Base-by-base conservation (phyloP, 192 early-diverging fungal species). In the Mortierella hygrophila region DNA sequence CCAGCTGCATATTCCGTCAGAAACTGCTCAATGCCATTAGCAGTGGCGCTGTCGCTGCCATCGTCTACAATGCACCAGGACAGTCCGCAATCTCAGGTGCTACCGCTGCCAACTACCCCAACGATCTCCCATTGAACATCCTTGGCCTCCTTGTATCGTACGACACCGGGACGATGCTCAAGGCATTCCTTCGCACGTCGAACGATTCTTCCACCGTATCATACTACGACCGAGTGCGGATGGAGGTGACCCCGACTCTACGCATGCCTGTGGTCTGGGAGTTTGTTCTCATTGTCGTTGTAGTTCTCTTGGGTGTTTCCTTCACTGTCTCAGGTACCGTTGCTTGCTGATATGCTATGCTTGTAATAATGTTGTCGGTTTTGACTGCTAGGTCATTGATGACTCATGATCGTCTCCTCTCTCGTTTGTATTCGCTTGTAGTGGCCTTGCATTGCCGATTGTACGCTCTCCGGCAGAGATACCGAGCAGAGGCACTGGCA, bases 251-350 rank as follows among this genome's bases (percentile, higher is more conserved):
- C 0, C 47, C 68, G 16, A 60, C 77, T 7, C 54, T 41, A 23
- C 75, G 70, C 38, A 81, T 86, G 72, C 75, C 84, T 6, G 71
- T 86, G 13, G 68, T 86, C 1, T 86, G 84, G 84, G 84, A 86
- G 65, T 74, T 86, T 77, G 72, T 86, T 9, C 52, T 86, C 29
- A 86, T 86, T 70, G 76, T 86, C 9, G 75, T 86, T 13, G 79
- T 86, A 6, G 79, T 77, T 8, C 72, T 86, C 16, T 42, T 81
- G 42, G 84, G 78, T 42, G 41, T 81, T 11, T 81, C 84, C 44
- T 81, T 86, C 38, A 65, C 76, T 38, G 72, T 86, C 40, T 86
- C 84, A 70, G 79, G 84, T 86, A 86, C 44, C 68, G 44, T 44
- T 37, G 13, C 1, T 41, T 23, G 18, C n/a, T 46, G 20, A 21